Evolutionary conservation across 495 filamentous ascomycete genomes (phyloP).

Genomic region (Thermothielavioides terrestris): DNA sequence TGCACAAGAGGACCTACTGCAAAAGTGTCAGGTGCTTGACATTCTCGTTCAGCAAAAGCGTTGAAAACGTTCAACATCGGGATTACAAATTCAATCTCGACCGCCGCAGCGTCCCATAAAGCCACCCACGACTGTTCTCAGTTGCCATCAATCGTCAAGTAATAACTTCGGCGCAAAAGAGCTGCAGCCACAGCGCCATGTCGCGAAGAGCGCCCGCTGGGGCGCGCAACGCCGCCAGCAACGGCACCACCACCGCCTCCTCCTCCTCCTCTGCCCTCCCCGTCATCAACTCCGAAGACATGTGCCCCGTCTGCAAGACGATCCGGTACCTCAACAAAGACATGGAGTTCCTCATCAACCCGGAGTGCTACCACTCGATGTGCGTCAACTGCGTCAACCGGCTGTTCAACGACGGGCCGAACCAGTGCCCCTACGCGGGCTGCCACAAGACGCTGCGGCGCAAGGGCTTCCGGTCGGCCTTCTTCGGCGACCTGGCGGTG

Average conservation of each 20-base stretch:
- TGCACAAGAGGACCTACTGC: no score
- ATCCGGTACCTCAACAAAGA: slow-evolving; percentile 87
- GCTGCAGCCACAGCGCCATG: slow-evolving; percentile 17
- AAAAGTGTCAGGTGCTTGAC: no score
- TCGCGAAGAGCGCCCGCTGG: slow-evolving; percentile 19
- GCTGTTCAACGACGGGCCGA: slow-evolving; percentile 83
- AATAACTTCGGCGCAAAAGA: not conserved
- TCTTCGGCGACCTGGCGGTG: slow-evolving; percentile 80
- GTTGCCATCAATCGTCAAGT: not conserved
- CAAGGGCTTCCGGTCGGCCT: slow-evolving; percentile 72
- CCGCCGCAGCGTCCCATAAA: not conserved
- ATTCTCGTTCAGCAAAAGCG: not conserved
- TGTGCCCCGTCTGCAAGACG: slow-evolving; percentile 95
- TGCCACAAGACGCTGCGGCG: slow-evolving; percentile 81
- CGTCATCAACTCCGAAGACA: slow-evolving; percentile 47
- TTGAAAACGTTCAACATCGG: not conserved
- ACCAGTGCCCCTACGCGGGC: slow-evolving; percentile 79
- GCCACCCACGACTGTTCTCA: no score
- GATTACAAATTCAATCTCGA: not conserved
- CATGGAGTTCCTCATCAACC: slow-evolving; percentile 91
- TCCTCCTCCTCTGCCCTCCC: slow-evolving; percentile 8
- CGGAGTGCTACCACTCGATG: slow-evolving; percentile 98
- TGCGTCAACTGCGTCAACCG: slow-evolving; percentile 90
- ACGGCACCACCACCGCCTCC: slow-evolving; percentile 4
- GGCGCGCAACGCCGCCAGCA: not conserved